Conservation (phyloP, 1,284 basidiomycete species). For the Bjerkandera adusta region DNA sequence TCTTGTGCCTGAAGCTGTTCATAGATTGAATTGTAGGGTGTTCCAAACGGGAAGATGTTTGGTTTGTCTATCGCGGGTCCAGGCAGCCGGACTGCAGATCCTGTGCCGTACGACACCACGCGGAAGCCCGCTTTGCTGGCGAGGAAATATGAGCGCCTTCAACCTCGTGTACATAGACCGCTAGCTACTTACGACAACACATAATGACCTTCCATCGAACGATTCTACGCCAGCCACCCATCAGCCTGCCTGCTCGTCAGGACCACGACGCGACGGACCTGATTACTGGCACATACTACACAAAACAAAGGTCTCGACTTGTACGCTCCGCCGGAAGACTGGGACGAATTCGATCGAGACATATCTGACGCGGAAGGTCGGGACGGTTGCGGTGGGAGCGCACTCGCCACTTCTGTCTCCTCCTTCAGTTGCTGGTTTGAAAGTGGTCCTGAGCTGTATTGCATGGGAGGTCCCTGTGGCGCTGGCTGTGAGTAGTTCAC, state of each 20-base stretch:
- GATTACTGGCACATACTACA: constrained; percentile 97
- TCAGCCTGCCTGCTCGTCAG: background rate
- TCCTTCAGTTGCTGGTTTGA: constrained; percentile 16
- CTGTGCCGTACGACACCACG: constrained; percentile 94
- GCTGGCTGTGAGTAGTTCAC: constrained; percentile 12
- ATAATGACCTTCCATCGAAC: constrained; percentile 98
- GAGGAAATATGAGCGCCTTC: constrained; percentile 8
- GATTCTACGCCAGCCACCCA: constrained; percentile 61
- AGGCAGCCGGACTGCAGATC: constrained; percentile 94
- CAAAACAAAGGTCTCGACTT: constrained; percentile 84
- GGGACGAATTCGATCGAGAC: too few relatives aligned
- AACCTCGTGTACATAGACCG: constrained; percentile 3
- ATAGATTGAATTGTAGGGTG: constrained; percentile 97
- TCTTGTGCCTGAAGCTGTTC: constrained; percentile 91
- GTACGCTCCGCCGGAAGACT: too few relatives aligned
- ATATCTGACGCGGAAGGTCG: constrained; percentile 10
- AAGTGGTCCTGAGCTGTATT: constrained; percentile 21
- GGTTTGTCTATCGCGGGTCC: constrained; percentile 97
- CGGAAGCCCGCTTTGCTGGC: constrained; percentile 82
- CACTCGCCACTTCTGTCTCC: constrained; percentile 11
- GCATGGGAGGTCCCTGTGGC: constrained; percentile 19
- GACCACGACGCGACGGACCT: constrained; percentile 45
- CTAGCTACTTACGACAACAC: constrained; percentile 70
- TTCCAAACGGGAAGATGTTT: constrained; percentile 97
- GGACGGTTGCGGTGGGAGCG: constrained; percentile 12